Evolutionary conservation across 257 asterid species (phyloP).

Genomic region (Solanum pimpinellifolium): DNA sequence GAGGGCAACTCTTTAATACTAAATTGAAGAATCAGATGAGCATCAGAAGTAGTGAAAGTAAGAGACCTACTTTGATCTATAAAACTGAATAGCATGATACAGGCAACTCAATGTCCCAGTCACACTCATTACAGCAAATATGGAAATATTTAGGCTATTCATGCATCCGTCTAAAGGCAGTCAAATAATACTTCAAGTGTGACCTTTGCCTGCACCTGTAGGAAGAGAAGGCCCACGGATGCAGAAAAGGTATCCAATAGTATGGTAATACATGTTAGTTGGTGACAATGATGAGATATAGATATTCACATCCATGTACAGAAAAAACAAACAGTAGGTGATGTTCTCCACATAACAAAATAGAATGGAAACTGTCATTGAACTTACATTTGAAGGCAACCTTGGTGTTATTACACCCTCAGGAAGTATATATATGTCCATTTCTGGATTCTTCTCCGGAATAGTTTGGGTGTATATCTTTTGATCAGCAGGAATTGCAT

Average conservation of each 20-base stretch:
- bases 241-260: background rate
- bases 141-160: background rate
- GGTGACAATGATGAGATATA: background rate
- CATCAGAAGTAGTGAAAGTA: background rate
- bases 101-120: background rate
- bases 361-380: background rate
- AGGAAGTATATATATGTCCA: conserved; percentile 48
- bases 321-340: background rate
- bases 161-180: background rate
- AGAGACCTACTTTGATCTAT: background rate
- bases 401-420: conserved; percentile 18
- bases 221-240: background rate
- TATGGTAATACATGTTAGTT: background rate
- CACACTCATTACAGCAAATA: background rate
- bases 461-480: conserved; percentile 81
- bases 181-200: background rate
- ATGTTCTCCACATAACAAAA: background rate
- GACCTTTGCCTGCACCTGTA: background rate
- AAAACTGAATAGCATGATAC: background rate
- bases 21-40: background rate
- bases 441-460: conserved; percentile 29
- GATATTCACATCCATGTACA: background rate
- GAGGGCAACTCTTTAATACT: background rate
- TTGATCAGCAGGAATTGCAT: conserved; percentile 63
- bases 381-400: conserved; percentile 40